Conservation (phyloP, 345 rosid species). For the Eucalyptus fibrosa region DNA sequence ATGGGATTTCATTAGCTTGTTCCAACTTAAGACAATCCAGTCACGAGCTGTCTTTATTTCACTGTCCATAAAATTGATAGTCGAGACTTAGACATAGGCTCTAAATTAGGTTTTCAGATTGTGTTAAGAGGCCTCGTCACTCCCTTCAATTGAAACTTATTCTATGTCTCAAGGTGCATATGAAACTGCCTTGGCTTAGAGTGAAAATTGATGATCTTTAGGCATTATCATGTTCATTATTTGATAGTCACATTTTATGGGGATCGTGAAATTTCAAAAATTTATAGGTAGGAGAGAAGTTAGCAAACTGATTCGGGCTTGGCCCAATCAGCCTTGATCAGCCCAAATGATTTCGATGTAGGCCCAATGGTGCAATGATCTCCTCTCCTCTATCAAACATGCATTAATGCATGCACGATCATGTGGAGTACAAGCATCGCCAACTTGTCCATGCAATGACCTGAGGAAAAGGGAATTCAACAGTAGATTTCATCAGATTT, state of each 20-base stretch:
- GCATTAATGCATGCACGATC: neutral
- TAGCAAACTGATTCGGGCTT: neutral
- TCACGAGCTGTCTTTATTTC: neutral
- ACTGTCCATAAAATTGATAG: neutral
- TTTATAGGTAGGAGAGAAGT: neutral
- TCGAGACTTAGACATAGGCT: neutral
- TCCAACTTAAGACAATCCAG: neutral
- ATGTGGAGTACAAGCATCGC: neutral
- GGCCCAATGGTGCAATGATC: neutral
- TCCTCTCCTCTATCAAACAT: neutral
- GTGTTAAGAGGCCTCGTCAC: neutral
- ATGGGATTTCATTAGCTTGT: neutral
- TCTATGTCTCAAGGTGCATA: neutral
- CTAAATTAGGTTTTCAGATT: neutral
- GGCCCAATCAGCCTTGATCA: neutral
- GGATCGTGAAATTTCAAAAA: neutral
- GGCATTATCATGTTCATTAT: neutral
- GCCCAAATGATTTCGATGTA: neutral
- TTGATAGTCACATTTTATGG: neutral
- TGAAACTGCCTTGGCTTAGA: neutral
- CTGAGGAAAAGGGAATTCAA: neutral
- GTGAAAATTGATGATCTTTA: neutral
- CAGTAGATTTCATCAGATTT: neutral
- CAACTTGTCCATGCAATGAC: neutral
- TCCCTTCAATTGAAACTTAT: neutral